These are phyloP conservation scores for Aspergillus indologenus DNA, from an alignment of 495 filamentous ascomycete genomes.

Conservation along the genomic window DNA sequence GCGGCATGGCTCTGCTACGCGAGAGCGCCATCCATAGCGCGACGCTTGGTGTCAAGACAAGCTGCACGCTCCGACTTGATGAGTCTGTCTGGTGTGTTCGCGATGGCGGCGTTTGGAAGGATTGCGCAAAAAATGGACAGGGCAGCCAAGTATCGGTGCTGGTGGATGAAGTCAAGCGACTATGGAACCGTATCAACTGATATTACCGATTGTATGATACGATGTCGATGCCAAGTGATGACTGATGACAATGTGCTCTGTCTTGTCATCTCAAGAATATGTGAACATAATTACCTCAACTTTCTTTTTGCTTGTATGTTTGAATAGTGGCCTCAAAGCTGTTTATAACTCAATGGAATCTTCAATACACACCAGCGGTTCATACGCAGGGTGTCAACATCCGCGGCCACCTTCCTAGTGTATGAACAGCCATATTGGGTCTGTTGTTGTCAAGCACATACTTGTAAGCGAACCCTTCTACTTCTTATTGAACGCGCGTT, in stretches of 20 bases:
- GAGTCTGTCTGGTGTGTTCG: slow-evolving; percentile 77
- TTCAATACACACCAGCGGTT: too few relatives aligned
- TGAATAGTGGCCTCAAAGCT: too few relatives aligned
- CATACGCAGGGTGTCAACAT: too few relatives aligned
- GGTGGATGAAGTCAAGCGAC: slow-evolving; percentile 63
- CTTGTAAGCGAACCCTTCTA: too few relatives aligned
- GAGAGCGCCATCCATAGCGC: slow-evolving; percentile 70
- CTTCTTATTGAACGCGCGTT: too few relatives aligned
- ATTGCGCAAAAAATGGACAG: slow-evolving; percentile 56
- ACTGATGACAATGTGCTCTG: background rate
- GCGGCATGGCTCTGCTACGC: slow-evolving; percentile 62
- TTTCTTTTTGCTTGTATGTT: background rate
- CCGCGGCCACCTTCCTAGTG: too few relatives aligned
- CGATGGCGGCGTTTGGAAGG: slow-evolving; percentile 75
- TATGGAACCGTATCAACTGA: slow-evolving; percentile 37
- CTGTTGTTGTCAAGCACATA: too few relatives aligned
- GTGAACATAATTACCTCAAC: background rate
- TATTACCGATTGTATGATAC: background rate
- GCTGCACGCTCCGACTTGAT: slow-evolving; percentile 84
- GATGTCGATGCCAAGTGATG: background rate
- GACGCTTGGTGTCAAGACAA: slow-evolving; percentile 68
- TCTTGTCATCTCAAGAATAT: too few relatives aligned
- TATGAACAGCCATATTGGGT: too few relatives aligned
- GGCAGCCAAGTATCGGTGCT: slow-evolving; percentile 70
- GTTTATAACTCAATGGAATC: too few relatives aligned